Percentiles rank a stretch among this genome's conserved stretches.
Evolutionary conservation across 495 filamentous ascomycete genomes (phyloP).

Genomic region (Chaetomium tenue): DNA sequence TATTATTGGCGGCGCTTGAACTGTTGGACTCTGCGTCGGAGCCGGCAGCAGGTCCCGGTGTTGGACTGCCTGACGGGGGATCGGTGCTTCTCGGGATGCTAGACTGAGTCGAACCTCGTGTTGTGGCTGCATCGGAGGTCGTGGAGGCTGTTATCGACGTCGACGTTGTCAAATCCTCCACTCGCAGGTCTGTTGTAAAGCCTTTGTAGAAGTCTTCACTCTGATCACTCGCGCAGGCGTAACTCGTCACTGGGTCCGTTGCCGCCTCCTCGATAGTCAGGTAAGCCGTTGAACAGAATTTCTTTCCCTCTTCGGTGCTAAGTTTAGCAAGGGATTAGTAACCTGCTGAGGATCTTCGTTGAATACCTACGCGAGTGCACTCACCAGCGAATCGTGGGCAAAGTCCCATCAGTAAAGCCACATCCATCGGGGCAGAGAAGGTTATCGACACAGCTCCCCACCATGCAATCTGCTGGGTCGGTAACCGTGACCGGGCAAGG

Average conservation of each 20-base stretch:
- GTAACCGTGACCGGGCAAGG: background rate
- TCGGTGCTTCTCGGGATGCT: background rate
- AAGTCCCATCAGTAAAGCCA: background rate
- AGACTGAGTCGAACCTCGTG: background rate
- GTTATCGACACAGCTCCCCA: background rate
- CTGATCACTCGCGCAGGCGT: background rate
- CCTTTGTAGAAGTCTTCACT: background rate
- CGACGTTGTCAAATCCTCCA: background rate
- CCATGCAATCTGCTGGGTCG: background rate
- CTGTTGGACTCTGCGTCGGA: background rate
- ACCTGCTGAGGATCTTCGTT: background rate
- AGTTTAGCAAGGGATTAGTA: background rate
- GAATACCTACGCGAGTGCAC: background rate
- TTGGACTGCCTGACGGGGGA: background rate
- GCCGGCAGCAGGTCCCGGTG: background rate
- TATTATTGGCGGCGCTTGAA: background rate
- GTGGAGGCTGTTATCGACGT: background rate
- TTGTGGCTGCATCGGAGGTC: background rate
- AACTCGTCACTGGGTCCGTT: background rate
- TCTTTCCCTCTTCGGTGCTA: background rate
- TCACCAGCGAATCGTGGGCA: background rate
- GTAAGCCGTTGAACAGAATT: constrained; percentile 10
- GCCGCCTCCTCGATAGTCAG: background rate
- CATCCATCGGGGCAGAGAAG: constrained; percentile 1
- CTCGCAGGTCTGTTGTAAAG: background rate